Base-by-base conservation (phyloP, 2,329 filamentous ascomycete genomes). In the Triangularia setosa region DNA sequence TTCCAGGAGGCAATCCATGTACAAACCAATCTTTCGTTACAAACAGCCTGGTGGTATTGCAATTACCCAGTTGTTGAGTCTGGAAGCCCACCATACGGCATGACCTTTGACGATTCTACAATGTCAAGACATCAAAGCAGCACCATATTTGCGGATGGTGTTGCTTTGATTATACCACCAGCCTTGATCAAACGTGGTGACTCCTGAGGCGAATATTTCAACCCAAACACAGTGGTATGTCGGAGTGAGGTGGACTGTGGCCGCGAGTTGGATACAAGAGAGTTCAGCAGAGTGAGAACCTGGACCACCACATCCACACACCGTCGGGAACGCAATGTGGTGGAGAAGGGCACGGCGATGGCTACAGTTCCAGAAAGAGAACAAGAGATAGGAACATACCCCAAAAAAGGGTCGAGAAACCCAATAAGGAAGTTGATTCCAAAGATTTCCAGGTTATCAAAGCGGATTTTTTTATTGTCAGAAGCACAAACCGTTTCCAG, bases 231-330 rank as follows among this genome's bases (percentile, higher is more conserved):
- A 9, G 28, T 58, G 18, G 14, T 58, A 1, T 27, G 16, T 3
- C 28, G 23, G 14, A 35, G 27, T 12, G n/a, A 58, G 28, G 28
- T 58, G 68, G 67, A 48, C 44, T 71, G 66, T 58, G 74, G 78
- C 68, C 67, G 6, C 35, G 14, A 18, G n/a, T 5, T 33, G 14
- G 5, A 58, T n/a, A 8, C 23, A 56, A 25, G 40, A 58, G 33
- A n/a, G n/a, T n/a, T n/a, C n/a, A n/a, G n/a, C n/a, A n/a, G n/a
- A n/a, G n/a, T n/a, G n/a, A n/a, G n/a, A n/a, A n/a, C n/a, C n/a
- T n/a, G n/a, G n/a, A n/a, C n/a, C n/a, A n/a, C n/a, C n/a, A n/a
- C n/a, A n/a, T n/a, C n/a, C n/a, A n/a, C 16, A 40, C 7, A 40
- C 14, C 30, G 30, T 28, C 8, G 8, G 27, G 8, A 28, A 28